Evolutionary conservation across 2,329 filamentous ascomycete genomes (phyloP).

Genomic region (Phyllosticta capitalensis): DNA sequence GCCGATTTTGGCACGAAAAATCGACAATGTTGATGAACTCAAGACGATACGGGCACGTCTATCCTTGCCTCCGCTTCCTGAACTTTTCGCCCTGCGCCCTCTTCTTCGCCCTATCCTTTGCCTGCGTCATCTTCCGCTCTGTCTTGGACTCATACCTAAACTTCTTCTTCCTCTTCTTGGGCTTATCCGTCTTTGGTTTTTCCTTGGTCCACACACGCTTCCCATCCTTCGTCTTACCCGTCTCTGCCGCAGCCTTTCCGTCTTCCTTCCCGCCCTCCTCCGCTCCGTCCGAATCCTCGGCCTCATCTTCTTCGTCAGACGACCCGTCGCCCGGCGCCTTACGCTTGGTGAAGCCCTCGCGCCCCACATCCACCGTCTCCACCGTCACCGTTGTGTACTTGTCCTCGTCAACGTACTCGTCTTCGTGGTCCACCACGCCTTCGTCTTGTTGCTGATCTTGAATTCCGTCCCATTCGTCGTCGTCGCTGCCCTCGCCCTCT

Average conservation of each 20-base stretch:
- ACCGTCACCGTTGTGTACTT: constrained; percentile 92
- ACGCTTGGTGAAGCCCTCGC: constrained; percentile 58
- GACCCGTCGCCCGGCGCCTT: constrained; percentile 32
- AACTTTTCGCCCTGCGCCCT: constrained; percentile 54
- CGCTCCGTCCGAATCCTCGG: constrained; percentile 14
- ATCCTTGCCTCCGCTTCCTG: constrained; percentile 27
- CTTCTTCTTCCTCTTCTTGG: constrained; percentile 78
- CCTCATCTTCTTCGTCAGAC: constrained; percentile 26
- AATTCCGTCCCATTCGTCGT: constrained; percentile 52
- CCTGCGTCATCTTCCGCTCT: constrained; percentile 56
- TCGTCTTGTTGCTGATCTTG: constrained; percentile 43
- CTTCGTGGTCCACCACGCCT: constrained; percentile 64
- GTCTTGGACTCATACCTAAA: constrained; percentile 88
- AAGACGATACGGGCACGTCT: not conserved
- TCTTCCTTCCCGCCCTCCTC: constrained; percentile 24
- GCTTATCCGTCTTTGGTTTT: constrained; percentile 36
- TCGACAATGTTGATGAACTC: not conserved
- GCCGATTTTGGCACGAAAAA: not conserved
- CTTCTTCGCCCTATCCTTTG: constrained; percentile 60
- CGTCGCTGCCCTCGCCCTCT: constrained; percentile 25
- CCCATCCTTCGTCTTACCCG: constrained; percentile 31
- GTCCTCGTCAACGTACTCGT: constrained; percentile 94
- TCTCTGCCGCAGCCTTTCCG: constrained; percentile 24
- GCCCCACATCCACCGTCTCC: constrained; percentile 73
- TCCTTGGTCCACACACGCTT: constrained; percentile 44